Base-by-base conservation (phyloP, 2,329 filamentous ascomycete species). In the Capronia coronata region DNA sequence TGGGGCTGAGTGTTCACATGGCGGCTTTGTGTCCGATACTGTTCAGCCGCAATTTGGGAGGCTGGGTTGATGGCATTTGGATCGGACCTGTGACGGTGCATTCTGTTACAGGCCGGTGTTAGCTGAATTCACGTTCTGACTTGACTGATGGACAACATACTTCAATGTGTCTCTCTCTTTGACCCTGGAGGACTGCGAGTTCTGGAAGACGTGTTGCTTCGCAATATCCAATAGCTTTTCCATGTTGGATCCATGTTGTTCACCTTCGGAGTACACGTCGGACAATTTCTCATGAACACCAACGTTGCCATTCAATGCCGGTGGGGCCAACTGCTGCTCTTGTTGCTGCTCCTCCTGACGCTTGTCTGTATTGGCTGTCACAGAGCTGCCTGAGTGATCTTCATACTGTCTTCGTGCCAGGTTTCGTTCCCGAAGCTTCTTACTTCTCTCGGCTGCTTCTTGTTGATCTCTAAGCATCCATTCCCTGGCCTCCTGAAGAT, bases 21-120 rank as follows among this genome's bases (percentile, higher is more conserved):
- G 16, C 46, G 47, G 14, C 38, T 41, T 39, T 48, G 54, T 3
- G 42, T 49, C 13, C 48, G 29, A 34, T 29, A 50, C 29, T 27
- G 34, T 30, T 56, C 47, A 19, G 50, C 53, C 11, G 53, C 49
- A 30, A 18, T 41, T 22, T 45, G 44, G 32, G 53, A 43, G 16
- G 38, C 21, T 29, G 50, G 43, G 23, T 48, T 51, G 16, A 45
- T 22, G 13, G 32, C 25, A 18, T 27, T 32, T 7, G 43, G 29
- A n/a, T 18, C 16, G 16, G n/a, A 16, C 32, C 13, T 35, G 11
- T 25, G 35, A 14, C 38, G 52, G 23, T 27, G 14, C 27, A 21
- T 43, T 29, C 43, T 50, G 14, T 29, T 22, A 11, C 27, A 51
- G 5, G 10, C 9, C 8, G 46, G 23, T 22, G 25, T 45, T 50